Conservation (phyloP, 495 filamentous ascomycete species). For the Collariella sp. region DNA sequence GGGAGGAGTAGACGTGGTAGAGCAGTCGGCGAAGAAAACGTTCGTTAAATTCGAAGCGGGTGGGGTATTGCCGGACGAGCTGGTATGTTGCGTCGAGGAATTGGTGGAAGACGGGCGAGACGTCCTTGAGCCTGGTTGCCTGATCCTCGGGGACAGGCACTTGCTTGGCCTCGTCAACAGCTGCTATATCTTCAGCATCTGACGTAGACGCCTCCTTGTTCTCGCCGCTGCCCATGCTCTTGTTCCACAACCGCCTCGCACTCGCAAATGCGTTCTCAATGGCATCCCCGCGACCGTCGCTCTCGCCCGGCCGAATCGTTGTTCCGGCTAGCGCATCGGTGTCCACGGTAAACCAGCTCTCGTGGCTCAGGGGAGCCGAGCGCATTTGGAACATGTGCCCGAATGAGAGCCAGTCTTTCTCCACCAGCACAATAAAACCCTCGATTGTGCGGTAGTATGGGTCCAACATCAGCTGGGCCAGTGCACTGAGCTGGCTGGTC, state of each 20-base stretch:
- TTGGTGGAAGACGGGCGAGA: conserved; percentile 96
- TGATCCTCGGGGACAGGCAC: conserved; percentile 29
- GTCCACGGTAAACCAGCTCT: conserved; percentile 92
- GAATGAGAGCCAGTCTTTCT: conserved; percentile 97
- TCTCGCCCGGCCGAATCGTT: conserved; percentile 46
- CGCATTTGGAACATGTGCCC: conserved; percentile 95
- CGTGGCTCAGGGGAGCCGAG: conserved; percentile 74
- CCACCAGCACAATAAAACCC: conserved; percentile 88
- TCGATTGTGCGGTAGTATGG: conserved; percentile 93
- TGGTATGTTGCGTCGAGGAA: conserved; percentile 96
- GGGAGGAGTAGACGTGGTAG: conserved; percentile 92
- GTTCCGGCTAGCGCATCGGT: conserved; percentile 53
- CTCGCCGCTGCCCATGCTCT: conserved; percentile 50
- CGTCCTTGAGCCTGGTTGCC: conserved; percentile 61
- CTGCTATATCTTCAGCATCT: conserved; percentile 53
- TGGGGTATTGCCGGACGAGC: conserved; percentile 76
- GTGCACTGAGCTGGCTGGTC: conserved; percentile 88
- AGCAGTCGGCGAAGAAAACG: conserved; percentile 82
- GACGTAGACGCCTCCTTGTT: conserved; percentile 46
- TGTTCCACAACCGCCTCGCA: conserved; percentile 84
- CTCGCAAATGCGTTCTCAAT: conserved; percentile 80
- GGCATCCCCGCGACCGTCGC: conserved; percentile 57
- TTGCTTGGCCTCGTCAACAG: conserved; percentile 35
- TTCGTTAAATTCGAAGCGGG: conserved; percentile 94
- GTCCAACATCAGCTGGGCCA: conserved; percentile 89